Evolutionary conservation across 805 yeast species (phyloP).

Genomic region (Candida dajiaensis): DNA sequence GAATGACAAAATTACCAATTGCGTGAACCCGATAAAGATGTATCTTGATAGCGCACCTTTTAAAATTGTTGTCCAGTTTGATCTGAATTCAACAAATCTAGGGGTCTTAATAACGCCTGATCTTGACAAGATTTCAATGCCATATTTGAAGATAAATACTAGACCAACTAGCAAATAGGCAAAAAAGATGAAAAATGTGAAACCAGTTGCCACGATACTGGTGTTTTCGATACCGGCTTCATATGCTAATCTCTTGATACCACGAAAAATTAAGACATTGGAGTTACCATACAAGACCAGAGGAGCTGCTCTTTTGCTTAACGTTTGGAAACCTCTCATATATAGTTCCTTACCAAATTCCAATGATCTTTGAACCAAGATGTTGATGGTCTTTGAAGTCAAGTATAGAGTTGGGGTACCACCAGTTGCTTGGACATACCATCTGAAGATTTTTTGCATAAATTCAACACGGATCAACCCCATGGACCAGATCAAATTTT

Average conservation of each 20-base stretch:
- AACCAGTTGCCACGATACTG: slow-evolving; percentile 78
- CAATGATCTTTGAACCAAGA: slow-evolving; percentile 68
- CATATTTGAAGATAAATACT: slow-evolving; percentile 48
- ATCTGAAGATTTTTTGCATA: slow-evolving; percentile 78
- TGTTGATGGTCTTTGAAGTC: slow-evolving; percentile 53
- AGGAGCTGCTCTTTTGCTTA: slow-evolving; percentile 32
- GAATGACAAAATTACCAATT: slow-evolving; percentile 67
- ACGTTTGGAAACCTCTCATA: slow-evolving; percentile 23
- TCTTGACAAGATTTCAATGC: slow-evolving; percentile 41
- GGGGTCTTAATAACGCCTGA: slow-evolving; percentile 44
- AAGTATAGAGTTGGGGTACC: slow-evolving; percentile 73
- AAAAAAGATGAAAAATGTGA: slow-evolving; percentile 75
- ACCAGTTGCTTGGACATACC: slow-evolving; percentile 96
- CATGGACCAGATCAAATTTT: slow-evolving; percentile 94
- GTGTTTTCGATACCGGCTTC: slow-evolving; percentile 75
- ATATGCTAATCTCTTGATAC: slow-evolving; percentile 80
- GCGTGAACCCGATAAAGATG: slow-evolving; percentile 80
- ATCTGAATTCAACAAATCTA: slow-evolving; percentile 43
- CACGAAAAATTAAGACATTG: slow-evolving; percentile 68
- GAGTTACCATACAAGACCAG: slow-evolving; percentile 42
- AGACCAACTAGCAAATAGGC: slow-evolving; percentile 66
- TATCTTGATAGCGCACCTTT: slow-evolving; percentile 80
- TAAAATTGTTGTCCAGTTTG: slow-evolving; percentile 51
- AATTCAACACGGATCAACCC: slow-evolving; percentile 76
- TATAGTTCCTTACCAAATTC: slow-evolving; percentile 19